phyloP scores from a whole-genome alignment of 192 early-diverging fungal species.

The Coemansia sp. region DNA sequence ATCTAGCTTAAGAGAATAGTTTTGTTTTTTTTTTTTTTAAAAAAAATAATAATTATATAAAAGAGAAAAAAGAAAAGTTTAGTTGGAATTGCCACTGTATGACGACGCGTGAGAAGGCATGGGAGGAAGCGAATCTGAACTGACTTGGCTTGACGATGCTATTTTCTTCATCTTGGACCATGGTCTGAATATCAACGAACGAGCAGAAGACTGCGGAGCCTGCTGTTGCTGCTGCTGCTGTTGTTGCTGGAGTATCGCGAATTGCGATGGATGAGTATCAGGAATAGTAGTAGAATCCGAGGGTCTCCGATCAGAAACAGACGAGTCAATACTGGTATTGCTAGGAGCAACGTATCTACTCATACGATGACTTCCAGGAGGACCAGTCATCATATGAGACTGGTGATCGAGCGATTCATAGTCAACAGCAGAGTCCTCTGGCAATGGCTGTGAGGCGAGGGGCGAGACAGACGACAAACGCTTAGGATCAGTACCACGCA shows the following conservation, averaged over 20 bases:
- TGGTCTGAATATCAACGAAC: constrained; percentile 47
- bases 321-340: constrained; percentile 3
- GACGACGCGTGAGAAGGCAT: constrained; percentile 42
- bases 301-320: constrained; percentile 30
- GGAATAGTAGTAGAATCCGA: constrained; percentile 28
- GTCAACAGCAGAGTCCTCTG: constrained; percentile 32
- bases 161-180: constrained; percentile 59
- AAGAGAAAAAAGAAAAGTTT: not conserved
- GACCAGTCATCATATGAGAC: not conserved
- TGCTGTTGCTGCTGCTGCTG: constrained; percentile 26
- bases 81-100: constrained; percentile 29
- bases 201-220: constrained; percentile 28
- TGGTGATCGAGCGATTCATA: constrained; percentile 10
- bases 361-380: constrained; percentile 10
- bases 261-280: constrained; percentile 10
- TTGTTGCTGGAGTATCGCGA: constrained; percentile 2
- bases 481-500: not conserved
- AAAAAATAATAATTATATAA: constrained; percentile 7
- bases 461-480: constrained; percentile 36
- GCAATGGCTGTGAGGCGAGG: constrained; percentile 33
- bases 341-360: constrained; percentile 37
- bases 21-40: too few relatives aligned
- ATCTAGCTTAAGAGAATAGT: constrained; percentile 59
- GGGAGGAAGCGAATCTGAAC: constrained; percentile 37
- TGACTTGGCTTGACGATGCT: constrained; percentile 41